These are phyloP conservation scores for Lactarius akahatsu DNA, from an alignment of 768 basidiomycete genomes.

Conservation along the genomic window DNA sequence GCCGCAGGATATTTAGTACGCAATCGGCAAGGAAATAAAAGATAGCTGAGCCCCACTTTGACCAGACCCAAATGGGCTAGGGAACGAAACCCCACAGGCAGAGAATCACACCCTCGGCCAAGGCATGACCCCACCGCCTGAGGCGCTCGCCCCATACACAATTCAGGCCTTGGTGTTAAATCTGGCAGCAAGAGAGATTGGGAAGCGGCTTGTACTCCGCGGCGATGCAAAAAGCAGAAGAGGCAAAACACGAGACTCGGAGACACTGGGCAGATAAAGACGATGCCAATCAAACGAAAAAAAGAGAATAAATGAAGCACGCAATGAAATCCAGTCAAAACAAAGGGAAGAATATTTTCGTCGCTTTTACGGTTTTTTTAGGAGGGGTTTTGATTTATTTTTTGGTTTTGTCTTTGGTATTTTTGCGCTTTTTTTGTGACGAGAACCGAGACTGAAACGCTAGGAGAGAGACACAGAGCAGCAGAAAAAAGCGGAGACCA, in stretches of 20 bases:
- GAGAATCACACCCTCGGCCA: constrained; percentile 7
- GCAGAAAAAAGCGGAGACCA: background rate
- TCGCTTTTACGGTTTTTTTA: constrained; percentile 1
- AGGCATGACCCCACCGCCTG: background rate
- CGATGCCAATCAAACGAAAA: background rate
- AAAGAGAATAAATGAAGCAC: background rate
- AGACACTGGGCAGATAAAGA: background rate
- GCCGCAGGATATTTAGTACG: background rate
- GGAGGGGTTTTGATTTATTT: background rate
- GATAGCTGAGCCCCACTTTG: background rate
- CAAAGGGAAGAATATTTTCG: background rate
- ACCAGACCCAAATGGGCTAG: constrained; percentile 3
- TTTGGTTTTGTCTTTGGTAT: background rate
- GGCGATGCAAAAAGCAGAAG: background rate
- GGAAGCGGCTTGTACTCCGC: background rate
- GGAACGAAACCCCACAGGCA: constrained; percentile 1
- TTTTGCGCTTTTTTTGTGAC: background rate
- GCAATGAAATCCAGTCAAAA: background rate
- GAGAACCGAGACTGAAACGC: background rate
- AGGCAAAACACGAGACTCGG: background rate
- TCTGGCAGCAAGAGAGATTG: background rate
- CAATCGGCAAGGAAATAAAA: background rate
- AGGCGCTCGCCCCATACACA: constrained; percentile 5
- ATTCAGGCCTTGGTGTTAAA: background rate
- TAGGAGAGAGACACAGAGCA: background rate